phyloP scores from a whole-genome alignment of 83 land plant genomes.

The Picea abies region DNA sequence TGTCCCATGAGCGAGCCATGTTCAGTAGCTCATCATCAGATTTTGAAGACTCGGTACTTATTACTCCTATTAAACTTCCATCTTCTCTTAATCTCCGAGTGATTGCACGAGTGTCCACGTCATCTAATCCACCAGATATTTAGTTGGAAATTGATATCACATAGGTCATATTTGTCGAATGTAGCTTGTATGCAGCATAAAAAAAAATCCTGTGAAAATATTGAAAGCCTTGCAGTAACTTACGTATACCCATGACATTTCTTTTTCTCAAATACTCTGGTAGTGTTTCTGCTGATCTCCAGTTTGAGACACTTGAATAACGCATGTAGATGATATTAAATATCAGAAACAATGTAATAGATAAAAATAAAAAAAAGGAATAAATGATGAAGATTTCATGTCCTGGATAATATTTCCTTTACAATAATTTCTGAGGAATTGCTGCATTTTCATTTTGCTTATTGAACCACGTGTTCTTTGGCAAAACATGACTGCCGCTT shows the following conservation, averaged over 20 bases:
- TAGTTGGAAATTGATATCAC: not conserved
- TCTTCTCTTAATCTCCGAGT: constrained; percentile 92
- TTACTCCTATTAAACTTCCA: constrained; percentile 90
- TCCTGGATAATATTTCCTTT: not conserved
- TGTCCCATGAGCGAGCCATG: constrained; percentile 79
- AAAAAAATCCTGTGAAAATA: not conserved
- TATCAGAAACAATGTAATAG: constrained; percentile 1
- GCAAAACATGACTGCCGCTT: not conserved
- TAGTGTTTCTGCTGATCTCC: constrained; percentile 79
- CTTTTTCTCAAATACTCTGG: constrained; percentile 77
- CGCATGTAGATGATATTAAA: not conserved
- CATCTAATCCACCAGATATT: constrained; percentile 51
- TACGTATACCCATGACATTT: constrained; percentile 97
- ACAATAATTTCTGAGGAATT: not conserved
- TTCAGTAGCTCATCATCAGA: constrained; percentile 80
- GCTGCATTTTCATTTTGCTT: not conserved
- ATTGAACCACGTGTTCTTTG: not conserved
- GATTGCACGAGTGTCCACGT: constrained; percentile 97
- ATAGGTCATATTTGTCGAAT: constrained; percentile 3
- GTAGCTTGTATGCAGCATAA: constrained; percentile 2
- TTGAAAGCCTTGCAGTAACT: constrained; percentile 20
- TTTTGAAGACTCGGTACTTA: constrained; percentile 84
- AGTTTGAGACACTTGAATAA: constrained; percentile 80
- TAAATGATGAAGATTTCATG: too few relatives aligned
- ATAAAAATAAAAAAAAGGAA: not conserved